Base-by-base conservation (phyloP, 371 early-diverging fungal species). In the Coelomomyces lativittatus region DNA sequence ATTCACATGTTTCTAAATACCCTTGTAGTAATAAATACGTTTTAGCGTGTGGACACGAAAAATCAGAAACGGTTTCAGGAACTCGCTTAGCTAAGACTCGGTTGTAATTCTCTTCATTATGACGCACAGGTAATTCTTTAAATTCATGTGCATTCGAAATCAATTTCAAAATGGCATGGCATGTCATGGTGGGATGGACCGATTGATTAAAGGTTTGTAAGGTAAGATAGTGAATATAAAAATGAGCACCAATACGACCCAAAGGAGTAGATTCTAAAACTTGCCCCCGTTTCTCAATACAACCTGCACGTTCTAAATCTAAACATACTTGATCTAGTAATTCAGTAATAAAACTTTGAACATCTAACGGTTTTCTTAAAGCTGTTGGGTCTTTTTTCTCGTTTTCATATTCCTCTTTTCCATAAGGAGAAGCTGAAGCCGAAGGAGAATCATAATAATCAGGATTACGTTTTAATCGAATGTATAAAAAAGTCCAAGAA, bases 401-500 rank as follows among this genome's bases (percentile, higher is more conserved):
- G n/a, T n/a, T n/a, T n/a, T n/a, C n/a, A n/a, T n/a, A n/a, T n/a
- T n/a, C n/a, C n/a, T n/a, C n/a, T n/a, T n/a, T n/a, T n/a, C n/a
- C n/a, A n/a, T n/a, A n/a, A n/a, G n/a, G n/a, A n/a, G n/a, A n/a
- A n/a, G n/a, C n/a, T 0, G 82, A 63, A 45, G 71, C 48, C 33
- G 84, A 88, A 36, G 82, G 77, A n/a, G 86, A 63, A 0, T 88
- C 91, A 55, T 96, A 96, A 58, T 86, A 96, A 1, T 85, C 80
- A 5, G 97, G 97, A 55, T 96, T 96, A 59, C 80, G 81, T 51
- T 78, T 76, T 39, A 93, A 57, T 10, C 97, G 74, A 11, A 88
- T 74, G 66, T 81, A 91, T 37, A 92, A 71, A 51, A 88, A 96
- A 1, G 97, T 93, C 89, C 91, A 89, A 0, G 85, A 82, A 54